phyloP scores from a whole-genome alignment of 2,329 filamentous ascomycete species.

The Fusarium kyushuense region DNA sequence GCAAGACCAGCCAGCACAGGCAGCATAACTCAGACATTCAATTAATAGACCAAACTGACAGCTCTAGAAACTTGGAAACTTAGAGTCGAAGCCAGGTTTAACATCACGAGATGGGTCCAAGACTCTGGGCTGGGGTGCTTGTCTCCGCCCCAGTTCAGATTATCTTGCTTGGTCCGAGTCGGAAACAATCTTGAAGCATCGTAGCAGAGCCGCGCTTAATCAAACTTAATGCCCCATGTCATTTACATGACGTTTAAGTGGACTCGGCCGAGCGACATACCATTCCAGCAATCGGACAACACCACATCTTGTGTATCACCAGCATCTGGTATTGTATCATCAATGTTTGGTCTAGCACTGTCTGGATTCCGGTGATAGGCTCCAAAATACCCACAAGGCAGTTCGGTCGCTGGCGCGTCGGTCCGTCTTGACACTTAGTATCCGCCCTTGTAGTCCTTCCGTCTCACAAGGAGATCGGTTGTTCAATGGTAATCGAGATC shows the following conservation, averaged over 20 bases:
- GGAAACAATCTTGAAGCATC: slow-evolving; percentile 3
- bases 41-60: slow-evolving; percentile 4
- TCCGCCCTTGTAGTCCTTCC: slow-evolving; percentile 12
- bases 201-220: slow-evolving; percentile 37
- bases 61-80: slow-evolving; percentile 19
- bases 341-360: background rate
- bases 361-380: background rate
- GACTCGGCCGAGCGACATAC: slow-evolving; percentile 29
- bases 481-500: slow-evolving; percentile 35
- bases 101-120: slow-evolving; percentile 6
- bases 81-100: slow-evolving; percentile 5
- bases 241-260: slow-evolving; percentile 35
- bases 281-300: slow-evolving; percentile 19
- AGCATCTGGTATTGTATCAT: background rate
- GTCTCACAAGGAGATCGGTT: slow-evolving; percentile 27
- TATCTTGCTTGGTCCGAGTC: background rate
- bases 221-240: slow-evolving; percentile 36
- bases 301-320: background rate
- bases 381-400: background rate
- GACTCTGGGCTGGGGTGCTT: background rate
- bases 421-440: slow-evolving; percentile 12
- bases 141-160: background rate
- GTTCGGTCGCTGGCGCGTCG: background rate
- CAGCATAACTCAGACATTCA: slow-evolving; percentile 2
- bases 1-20: slow-evolving; percentile 18